These are phyloP conservation scores for Bipolaris gigantea DNA, from an alignment of 2,329 filamentous ascomycete genomes.

Conservation along the genomic window DNA sequence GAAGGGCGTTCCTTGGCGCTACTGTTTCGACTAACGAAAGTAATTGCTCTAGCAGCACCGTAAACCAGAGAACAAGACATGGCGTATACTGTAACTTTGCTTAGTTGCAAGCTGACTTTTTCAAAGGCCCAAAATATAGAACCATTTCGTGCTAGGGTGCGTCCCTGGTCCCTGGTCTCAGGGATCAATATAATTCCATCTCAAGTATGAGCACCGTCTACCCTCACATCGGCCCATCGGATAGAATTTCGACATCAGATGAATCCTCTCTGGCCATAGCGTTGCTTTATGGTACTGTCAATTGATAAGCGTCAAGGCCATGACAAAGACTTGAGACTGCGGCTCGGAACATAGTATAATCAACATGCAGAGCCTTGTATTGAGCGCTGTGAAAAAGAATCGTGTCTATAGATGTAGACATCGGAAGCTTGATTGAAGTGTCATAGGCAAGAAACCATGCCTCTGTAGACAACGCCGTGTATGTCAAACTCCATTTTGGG, in stretches of 20 bases:
- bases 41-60: too few species aligned
- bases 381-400: conserved; percentile 8
- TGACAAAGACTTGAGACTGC: neutral
- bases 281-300: neutral
- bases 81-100: too few species aligned
- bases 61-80: too few species aligned
- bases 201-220: too few species aligned
- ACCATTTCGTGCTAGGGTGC: too few species aligned
- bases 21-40: too few species aligned
- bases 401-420: neutral
- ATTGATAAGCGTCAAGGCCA: neutral
- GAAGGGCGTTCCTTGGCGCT: too few species aligned
- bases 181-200: too few species aligned
- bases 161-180: too few species aligned
- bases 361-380: conserved; percentile 5
- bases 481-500: conserved; percentile 9
- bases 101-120: too few species aligned
- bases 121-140: too few species aligned
- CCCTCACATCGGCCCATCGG: neutral
- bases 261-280: neutral
- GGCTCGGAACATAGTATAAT: neutral
- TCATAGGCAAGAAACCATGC: conserved; percentile 2
- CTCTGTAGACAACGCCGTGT: conserved; percentile 4
- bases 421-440: conserved; percentile 2
- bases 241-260: neutral